Base-by-base conservation (phyloP, 2,329 filamentous ascomycete genomes). In the Ampelomyces quisqualis region DNA sequence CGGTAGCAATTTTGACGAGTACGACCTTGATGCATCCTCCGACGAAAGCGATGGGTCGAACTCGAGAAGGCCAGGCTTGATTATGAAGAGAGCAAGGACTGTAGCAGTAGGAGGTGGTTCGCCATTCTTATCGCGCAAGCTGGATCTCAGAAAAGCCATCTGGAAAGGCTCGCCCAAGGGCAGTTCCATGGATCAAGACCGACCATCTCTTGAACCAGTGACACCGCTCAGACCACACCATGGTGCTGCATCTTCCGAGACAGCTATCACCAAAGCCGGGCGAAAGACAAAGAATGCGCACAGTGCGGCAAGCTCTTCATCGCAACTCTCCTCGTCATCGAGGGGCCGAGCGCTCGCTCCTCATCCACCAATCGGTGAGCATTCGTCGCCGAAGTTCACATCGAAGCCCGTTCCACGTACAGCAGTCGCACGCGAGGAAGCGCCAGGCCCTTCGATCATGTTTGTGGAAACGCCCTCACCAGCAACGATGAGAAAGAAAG, bases 341-440 rank as follows among this genome's bases (percentile, higher is more conserved):
- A 20, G 36, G 3, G 66, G 52, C 30, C 58, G 65, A 27, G 49
- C 55, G 6, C 59, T 57, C 49, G 35, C 57, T 34, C 72, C 75
- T 20, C 79, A 79, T 5, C 66, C 68, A 10, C 65, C 78, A 7
- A 77, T 78, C 4, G 30, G 40, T 9, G 75, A 80, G 38, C 72
- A 77, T 15, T 84, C 80, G 2, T 70, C 75, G 13, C 74, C 78
- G 30, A 80, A 80, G 24, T 91, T 91, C 63, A 85, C 83, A 0
- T 90, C 85, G 35, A 81, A 80, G 5, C 81, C 86, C 0, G 81
- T 88, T 1, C 88, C 87, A 0, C 80, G 85, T 50, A 84, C 86
- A 2, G 79, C 76, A 45, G 77, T 89, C 15, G 79, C 80, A 3
- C 26, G 47, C 1, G 80, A 86, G 45, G 86, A 85, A 41, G 80